These are phyloP conservation scores for Hyaloperonospora arabidopsidis DNA, from an alignment of 352 stramenopile species.

Conservation along the genomic window DNA sequence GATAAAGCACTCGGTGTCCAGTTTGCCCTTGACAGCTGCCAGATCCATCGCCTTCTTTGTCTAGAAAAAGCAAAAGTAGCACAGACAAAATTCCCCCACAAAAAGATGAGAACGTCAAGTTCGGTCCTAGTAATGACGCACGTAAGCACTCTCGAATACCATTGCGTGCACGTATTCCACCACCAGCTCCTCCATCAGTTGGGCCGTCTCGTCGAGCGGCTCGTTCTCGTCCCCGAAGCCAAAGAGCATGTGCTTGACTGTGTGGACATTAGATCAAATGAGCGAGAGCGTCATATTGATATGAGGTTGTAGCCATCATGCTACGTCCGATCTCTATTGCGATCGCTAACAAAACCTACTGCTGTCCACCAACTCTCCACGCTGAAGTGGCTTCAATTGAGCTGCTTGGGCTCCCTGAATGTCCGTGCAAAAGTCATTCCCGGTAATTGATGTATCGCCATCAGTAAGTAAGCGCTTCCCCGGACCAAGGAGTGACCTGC, in stretches of 20 bases:
- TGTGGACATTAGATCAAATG: too few species aligned
- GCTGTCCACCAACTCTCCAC: slow-evolving; percentile 71
- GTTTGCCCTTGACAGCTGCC: slow-evolving; percentile 71
- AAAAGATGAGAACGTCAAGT: not conserved
- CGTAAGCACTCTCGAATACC: slow-evolving; percentile 28
- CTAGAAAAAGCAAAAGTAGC: slow-evolving; percentile 22
- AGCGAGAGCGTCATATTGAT: not conserved
- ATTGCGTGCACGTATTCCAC: slow-evolving; percentile 78
- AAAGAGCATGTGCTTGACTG: slow-evolving; percentile 88
- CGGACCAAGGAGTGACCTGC: slow-evolving; percentile 29
- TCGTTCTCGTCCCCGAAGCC: slow-evolving; percentile 75
- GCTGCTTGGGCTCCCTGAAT: slow-evolving; percentile 12
- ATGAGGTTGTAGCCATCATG: not conserved
- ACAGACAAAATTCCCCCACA: not conserved
- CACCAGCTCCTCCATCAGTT: slow-evolving; percentile 83
- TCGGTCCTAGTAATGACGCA: not conserved
- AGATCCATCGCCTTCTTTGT: slow-evolving; percentile 84
- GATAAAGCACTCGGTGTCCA: slow-evolving; percentile 85
- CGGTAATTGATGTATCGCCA: not conserved
- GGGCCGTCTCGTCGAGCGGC: slow-evolving; percentile 58
- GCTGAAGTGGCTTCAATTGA: slow-evolving; percentile 67
- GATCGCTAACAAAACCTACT: slow-evolving; percentile 39
- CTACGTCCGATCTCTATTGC: too few species aligned
- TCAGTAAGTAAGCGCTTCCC: slow-evolving; percentile 29
- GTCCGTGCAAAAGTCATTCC: slow-evolving; percentile 8